These are phyloP conservation scores for Solanum hybrid DNA, from an alignment of 305 asterid species.

Conservation along the genomic window DNA sequence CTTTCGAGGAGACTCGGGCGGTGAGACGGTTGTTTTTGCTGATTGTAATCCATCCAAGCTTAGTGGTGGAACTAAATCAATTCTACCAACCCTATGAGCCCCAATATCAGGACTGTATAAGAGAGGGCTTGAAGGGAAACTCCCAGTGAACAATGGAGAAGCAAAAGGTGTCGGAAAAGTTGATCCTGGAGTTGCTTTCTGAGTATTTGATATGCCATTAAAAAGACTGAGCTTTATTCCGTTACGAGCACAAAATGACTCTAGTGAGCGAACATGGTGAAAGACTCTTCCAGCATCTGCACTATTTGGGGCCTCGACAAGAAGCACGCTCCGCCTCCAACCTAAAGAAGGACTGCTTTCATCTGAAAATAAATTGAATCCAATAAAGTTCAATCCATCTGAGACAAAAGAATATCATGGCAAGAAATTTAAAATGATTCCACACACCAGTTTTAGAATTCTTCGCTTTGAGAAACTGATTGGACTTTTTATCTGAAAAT, in stretches of 20 bases:
- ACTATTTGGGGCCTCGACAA: constrained; percentile 89
- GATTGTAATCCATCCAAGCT: constrained; percentile 85
- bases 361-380: constrained; percentile 17
- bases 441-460: constrained; percentile 29
- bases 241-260: constrained; percentile 62
- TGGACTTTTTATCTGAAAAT: constrained; percentile 48
- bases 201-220: constrained; percentile 47
- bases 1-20: constrained; percentile 80
- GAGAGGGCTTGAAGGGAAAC: constrained; percentile 93
- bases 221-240: constrained; percentile 61
- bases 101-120: constrained; percentile 84
- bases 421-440: constrained; percentile 11
- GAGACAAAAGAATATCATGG: background rate
- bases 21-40: constrained; percentile 53
- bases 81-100: constrained; percentile 59
- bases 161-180: constrained; percentile 65
- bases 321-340: constrained; percentile 88
- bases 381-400: background rate
- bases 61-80: constrained; percentile 88
- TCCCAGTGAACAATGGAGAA: constrained; percentile 96
- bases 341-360: constrained; percentile 73
- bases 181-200: constrained; percentile 57
- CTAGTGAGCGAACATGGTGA: constrained; percentile 87
- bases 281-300: constrained; percentile 94
- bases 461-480: constrained; percentile 43